phyloP scores from a whole-genome alignment of 768 basidiomycete genomes.

The Melanogaster broomeanus region DNA sequence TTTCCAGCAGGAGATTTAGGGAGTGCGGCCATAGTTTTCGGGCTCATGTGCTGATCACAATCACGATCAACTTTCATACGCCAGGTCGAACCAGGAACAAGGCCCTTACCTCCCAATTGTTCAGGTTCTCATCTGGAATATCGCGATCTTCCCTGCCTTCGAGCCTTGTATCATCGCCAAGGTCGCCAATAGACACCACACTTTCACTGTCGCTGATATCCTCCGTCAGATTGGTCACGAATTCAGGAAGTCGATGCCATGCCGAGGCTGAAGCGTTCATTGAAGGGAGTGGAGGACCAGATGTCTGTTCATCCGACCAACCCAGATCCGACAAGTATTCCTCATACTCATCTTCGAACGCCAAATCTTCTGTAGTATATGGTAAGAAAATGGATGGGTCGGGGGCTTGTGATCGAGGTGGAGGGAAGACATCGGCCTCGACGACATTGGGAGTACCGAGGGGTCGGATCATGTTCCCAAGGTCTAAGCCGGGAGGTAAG shows the following conservation, averaged over 20 bases:
- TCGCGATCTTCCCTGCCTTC: conserved; percentile 66
- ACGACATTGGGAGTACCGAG: conserved; percentile 74
- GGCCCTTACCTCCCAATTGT: conserved; percentile 89
- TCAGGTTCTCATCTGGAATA: conserved; percentile 74
- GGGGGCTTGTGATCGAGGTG: conserved; percentile 82
- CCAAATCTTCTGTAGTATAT: conserved; percentile 91
- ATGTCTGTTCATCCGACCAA: conserved; percentile 60
- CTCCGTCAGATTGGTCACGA: conserved; percentile 80
- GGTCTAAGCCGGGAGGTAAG: conserved; percentile 69
- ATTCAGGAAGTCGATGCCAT: conserved; percentile 82
- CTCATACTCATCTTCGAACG: conserved; percentile 96
- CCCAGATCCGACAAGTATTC: conserved; percentile 91
- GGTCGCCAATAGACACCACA: conserved; percentile 85
- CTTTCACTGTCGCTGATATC: conserved; percentile 95
- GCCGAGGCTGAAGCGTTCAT: conserved; percentile 47
- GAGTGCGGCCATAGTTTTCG: conserved; percentile 90
- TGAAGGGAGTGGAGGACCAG: conserved; percentile 40
- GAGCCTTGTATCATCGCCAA: conserved; percentile 77
- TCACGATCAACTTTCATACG: conserved; percentile 1
- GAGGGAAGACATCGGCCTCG: conserved; percentile 95
- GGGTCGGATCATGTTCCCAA: conserved; percentile 73
- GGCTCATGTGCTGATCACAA: conserved; percentile 82
- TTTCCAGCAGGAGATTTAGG: conserved; percentile 87
- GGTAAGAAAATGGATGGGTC: conserved; percentile 85
- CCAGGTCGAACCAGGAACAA: conserved; percentile 1